Percentiles rank a stretch among this genome's conserved stretches.
phyloP scores from a whole-genome alignment of 345 rosid genomes.

The Draba incana region DNA sequence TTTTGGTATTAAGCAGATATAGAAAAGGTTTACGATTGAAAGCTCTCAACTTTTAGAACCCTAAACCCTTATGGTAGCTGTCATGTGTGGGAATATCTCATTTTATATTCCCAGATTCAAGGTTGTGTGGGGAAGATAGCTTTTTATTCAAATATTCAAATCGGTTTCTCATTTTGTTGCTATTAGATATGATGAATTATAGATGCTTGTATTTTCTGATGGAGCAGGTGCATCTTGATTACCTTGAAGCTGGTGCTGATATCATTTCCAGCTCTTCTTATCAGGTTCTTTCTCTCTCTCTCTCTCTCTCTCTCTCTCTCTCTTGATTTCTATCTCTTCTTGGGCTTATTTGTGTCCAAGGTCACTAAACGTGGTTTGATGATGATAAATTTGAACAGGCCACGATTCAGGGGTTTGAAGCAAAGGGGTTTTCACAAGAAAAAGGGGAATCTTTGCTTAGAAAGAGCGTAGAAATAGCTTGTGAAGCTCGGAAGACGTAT shows the following conservation, averaged over 20 bases:
- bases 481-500: conserved; percentile 64
- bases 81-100: not conserved
- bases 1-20: not conserved
- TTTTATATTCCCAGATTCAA: conserved; percentile 1
- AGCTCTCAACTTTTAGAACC: not conserved
- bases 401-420: conserved; percentile 78
- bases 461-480: conserved; percentile 71
- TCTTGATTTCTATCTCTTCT: not conserved
- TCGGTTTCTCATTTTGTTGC: not conserved
- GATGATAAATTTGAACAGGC: conserved; percentile 49
- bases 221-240: conserved; percentile 75
- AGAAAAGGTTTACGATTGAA: not conserved
- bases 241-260: conserved; percentile 92
- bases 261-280: conserved; percentile 70
- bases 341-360: no score
- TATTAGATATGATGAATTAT: conserved; percentile 8
- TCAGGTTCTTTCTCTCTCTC: conserved; percentile 50
- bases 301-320: conserved; percentile 4
- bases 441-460: conserved; percentile 63
- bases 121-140: not conserved
- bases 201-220: conserved; percentile 29
- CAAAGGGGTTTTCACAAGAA: conserved; percentile 64
- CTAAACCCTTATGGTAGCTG: conserved; percentile 2
- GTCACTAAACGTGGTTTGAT: conserved; percentile 4
- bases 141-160: not conserved